Conservation (phyloP, 108 stramenopile genomes). For the Parmales sp. region DNA sequence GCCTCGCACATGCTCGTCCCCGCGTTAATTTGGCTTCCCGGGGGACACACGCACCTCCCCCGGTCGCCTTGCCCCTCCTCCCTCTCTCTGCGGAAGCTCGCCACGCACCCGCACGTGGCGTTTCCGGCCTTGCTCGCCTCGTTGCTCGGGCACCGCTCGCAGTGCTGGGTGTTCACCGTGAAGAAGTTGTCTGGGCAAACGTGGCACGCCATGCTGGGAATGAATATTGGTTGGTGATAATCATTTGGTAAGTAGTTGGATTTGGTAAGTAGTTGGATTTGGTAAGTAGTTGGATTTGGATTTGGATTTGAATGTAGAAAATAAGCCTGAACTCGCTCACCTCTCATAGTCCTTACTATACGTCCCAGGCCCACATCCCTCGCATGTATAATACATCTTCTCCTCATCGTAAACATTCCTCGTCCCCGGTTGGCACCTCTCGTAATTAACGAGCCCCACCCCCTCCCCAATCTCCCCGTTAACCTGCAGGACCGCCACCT, state of each 20-base stretch:
- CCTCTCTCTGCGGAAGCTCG: not conserved
- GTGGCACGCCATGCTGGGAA: not conserved
- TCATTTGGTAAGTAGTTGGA: no score
- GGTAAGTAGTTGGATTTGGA: not conserved
- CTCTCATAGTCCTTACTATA: not conserved
- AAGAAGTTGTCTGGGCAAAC: not conserved
- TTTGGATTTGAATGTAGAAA: not conserved
- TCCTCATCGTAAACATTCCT: not conserved
- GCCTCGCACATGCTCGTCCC: not conserved
- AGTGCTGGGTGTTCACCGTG: not conserved
- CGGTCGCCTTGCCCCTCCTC: no score
- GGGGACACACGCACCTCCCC: conserved; percentile 9
- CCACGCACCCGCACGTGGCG: not conserved
- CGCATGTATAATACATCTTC: not conserved
- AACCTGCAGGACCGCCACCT: not conserved
- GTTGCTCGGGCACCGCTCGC: not conserved
- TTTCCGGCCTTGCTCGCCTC: not conserved
- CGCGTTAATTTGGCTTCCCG: not conserved
- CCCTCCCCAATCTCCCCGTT: not conserved
- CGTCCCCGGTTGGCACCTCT: not conserved
- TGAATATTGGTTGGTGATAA: no score
- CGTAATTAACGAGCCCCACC: not conserved
- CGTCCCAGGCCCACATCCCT: not conserved
- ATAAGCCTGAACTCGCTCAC: not conserved
- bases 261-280: no score